Conservation (phyloP, 805 yeast species). For the Lipomyces sp. region DNA sequence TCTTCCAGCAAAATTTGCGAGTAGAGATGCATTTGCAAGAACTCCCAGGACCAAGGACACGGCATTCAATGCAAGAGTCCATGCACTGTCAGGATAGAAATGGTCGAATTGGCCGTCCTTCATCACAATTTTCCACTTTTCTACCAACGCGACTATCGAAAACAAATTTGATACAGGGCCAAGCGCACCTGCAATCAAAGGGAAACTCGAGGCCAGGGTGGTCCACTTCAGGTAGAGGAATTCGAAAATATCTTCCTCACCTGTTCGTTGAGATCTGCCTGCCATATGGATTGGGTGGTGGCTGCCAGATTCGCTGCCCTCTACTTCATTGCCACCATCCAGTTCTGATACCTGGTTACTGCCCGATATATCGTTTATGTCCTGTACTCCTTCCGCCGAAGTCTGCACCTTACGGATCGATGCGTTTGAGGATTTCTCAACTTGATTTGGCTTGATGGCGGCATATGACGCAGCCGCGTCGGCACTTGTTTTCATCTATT, state of each 20-base stretch:
- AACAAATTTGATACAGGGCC: constrained; percentile 81
- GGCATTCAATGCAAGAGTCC: constrained; percentile 62
- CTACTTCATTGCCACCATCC: background rate
- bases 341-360: background rate
- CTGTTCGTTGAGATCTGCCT: background rate
- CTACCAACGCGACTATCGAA: constrained; percentile 71
- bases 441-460: background rate
- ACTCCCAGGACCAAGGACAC: constrained; percentile 68
- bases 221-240: constrained; percentile 56
- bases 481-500: background rate
- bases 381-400: background rate
- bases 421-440: background rate
- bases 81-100: constrained; percentile 45
- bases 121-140: constrained; percentile 61
- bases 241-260: background rate
- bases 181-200: constrained; percentile 73
- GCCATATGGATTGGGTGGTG: too few relatives aligned
- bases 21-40: constrained; percentile 67
- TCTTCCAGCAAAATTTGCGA: constrained; percentile 68
- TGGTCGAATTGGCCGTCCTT: background rate
- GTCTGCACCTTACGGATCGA: background rate
- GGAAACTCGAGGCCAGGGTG: constrained; percentile 67
- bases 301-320: background rate
- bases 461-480: background rate
- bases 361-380: background rate